Percentiles rank a stretch among this genome's conserved stretches.
Conservation (phyloP, 164 flowering plant genomes). For the Kalanchoe fedtschenkoi region DNA sequence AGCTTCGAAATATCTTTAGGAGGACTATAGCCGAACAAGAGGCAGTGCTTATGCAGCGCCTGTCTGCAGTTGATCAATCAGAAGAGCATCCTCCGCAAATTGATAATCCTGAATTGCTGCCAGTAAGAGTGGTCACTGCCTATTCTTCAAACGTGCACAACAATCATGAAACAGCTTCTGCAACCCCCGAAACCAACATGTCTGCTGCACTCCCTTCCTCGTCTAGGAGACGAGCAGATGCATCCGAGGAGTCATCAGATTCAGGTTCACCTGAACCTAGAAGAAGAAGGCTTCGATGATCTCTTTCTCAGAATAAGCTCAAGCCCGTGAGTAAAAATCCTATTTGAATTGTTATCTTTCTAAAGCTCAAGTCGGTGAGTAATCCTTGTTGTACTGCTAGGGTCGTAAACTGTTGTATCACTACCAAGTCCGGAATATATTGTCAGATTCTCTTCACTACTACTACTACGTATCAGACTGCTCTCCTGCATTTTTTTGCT, state of each 20-base stretch:
- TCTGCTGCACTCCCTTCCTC: background rate
- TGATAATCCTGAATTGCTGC: background rate
- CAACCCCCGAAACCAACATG: background rate
- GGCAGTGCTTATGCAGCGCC: background rate
- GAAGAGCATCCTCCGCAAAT: background rate
- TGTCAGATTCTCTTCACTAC: too few species aligned
- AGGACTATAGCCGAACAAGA: background rate
- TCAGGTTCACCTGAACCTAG: slow-evolving; percentile 3
- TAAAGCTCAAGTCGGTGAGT: too few species aligned
- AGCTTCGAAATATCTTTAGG: background rate
- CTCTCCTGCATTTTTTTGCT: too few species aligned
- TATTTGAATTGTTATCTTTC: too few species aligned
- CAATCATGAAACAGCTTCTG: background rate
- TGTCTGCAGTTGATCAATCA: background rate
- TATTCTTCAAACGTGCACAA: background rate
- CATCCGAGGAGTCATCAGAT: background rate
- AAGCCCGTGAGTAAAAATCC: background rate
- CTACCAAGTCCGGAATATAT: too few species aligned
- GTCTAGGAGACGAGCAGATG: background rate
- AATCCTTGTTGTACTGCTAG: too few species aligned
- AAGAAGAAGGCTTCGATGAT: slow-evolving; percentile 2
- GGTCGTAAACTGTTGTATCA: too few species aligned
- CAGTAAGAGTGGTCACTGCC: background rate
- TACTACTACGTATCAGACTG: too few species aligned
- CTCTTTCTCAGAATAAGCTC: background rate